These are phyloP conservation scores for Chaetomium olivaceum DNA, from an alignment of 2,329 filamentous ascomycete genomes.

Conservation along the genomic window DNA sequence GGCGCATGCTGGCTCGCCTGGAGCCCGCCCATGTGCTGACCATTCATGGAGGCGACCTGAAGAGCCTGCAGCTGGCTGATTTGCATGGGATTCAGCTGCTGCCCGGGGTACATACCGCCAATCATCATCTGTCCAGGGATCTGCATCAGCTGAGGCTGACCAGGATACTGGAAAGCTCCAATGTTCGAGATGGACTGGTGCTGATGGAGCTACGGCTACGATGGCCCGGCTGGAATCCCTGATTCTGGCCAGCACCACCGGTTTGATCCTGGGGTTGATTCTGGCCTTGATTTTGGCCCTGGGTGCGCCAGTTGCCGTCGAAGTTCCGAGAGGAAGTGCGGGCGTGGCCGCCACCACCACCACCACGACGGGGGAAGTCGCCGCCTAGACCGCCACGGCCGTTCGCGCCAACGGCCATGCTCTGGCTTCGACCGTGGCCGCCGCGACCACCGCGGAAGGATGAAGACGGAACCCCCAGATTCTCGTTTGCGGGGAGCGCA, in stretches of 20 bases:
- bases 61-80: slow-evolving; percentile 88
- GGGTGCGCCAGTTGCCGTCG: slow-evolving; percentile 96
- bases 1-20: slow-evolving; percentile 72
- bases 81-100: slow-evolving; percentile 85
- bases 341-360: slow-evolving; percentile 76
- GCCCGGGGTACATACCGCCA: slow-evolving; percentile 79
- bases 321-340: slow-evolving; percentile 89
- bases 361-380: slow-evolving; percentile 76
- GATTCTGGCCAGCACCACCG: slow-evolving; percentile 53
- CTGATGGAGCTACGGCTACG: slow-evolving; percentile 81
- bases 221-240: slow-evolving; percentile 89
- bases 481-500: slow-evolving; percentile 40
- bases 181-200: slow-evolving; percentile 80
- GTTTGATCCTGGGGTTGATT: slow-evolving; percentile 67
- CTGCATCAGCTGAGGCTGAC: slow-evolving; percentile 84
- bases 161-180: slow-evolving; percentile 84
- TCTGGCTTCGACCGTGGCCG: slow-evolving; percentile 78
- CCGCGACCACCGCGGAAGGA: slow-evolving; percentile 56
- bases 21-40: slow-evolving; percentile 70
- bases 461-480: slow-evolving; percentile 44
- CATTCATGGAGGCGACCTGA: slow-evolving; percentile 81
- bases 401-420: slow-evolving; percentile 75
- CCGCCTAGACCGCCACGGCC: slow-evolving; percentile 61
- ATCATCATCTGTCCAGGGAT: slow-evolving; percentile 84
- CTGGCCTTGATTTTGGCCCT: slow-evolving; percentile 64